These are phyloP conservation scores for Lecanoromycetidae sp. DNA, from an alignment of 2,329 filamentous ascomycete species.

Conservation along the genomic window DNA sequence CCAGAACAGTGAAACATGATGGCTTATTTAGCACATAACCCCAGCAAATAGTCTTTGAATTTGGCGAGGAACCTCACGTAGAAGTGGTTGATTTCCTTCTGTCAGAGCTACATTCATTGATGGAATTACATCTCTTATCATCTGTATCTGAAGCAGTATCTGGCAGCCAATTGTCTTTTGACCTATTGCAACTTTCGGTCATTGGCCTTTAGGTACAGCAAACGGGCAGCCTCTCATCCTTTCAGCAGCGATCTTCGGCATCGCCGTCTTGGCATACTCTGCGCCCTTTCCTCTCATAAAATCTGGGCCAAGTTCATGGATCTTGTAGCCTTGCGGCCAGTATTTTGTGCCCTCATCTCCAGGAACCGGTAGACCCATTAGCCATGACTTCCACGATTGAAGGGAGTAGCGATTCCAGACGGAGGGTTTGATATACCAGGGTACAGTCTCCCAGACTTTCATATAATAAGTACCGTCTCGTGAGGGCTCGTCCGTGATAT, in stretches of 20 bases:
- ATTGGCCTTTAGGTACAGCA: not conserved
- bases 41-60: too few relatives aligned
- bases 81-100: too few relatives aligned
- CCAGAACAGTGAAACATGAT: too few relatives aligned
- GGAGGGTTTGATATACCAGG: constrained; percentile 23
- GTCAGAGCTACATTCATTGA: too few relatives aligned
- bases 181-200: not conserved
- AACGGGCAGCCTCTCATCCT: constrained; percentile 17
- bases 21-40: too few relatives aligned
- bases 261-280: constrained; percentile 27
- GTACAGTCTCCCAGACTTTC: constrained; percentile 7
- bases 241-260: constrained; percentile 12
- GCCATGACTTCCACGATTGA: constrained; percentile 16
- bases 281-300: constrained; percentile 24
- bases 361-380: constrained; percentile 20
- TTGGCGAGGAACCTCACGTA: too few relatives aligned
- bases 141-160: too few relatives aligned
- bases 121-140: too few relatives aligned
- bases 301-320: constrained; percentile 15
- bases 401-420: constrained; percentile 19
- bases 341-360: constrained; percentile 18
- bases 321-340: constrained; percentile 11
- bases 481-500: constrained; percentile 3
- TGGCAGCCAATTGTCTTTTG: too few relatives aligned
- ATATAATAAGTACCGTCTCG: constrained; percentile 5